Conservation (phyloP, 106 monocot species). For the Phalaenopsis equestris region DNA sequence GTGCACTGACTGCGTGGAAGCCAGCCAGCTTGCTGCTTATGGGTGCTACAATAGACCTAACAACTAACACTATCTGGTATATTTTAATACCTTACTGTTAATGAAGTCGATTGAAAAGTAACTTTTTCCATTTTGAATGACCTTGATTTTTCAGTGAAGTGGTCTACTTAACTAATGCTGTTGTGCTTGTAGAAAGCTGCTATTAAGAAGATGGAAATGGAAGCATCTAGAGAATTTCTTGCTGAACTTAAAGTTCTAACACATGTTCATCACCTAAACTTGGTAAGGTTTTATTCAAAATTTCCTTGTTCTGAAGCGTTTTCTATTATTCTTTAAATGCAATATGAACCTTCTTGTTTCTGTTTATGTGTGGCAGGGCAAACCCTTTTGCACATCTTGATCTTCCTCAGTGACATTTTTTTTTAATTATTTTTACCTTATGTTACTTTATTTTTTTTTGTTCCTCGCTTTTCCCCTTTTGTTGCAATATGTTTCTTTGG, state of each 20-base stretch:
- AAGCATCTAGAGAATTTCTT: constrained; percentile 75
- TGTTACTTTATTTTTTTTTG: neutral
- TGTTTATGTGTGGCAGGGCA: neutral
- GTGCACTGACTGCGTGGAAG: too few species aligned
- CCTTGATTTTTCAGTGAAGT: neutral
- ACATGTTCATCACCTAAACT: constrained; percentile 88
- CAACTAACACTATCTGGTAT: neutral
- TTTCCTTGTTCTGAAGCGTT: neutral
- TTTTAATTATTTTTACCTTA: neutral
- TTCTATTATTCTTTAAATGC: neutral
- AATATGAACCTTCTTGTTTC: neutral
- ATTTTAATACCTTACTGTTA: neutral
- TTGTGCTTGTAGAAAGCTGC: constrained; percentile 70
- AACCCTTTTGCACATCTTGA: neutral
- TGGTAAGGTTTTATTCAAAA: constrained; percentile 37
- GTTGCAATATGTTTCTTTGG: neutral
- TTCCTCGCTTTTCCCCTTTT: neutral
- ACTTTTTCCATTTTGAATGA: too few species aligned
- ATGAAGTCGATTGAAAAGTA: neutral
- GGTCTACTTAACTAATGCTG: neutral
- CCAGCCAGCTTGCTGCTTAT: too few species aligned
- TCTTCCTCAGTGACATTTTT: neutral
- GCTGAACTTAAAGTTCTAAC: constrained; percentile 89
- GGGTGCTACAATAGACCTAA: too few species aligned
- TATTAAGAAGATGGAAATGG: constrained; percentile 92